phyloP scores from a whole-genome alignment of 1,284 basidiomycete species.

The Microbotryomycetes sp. region DNA sequence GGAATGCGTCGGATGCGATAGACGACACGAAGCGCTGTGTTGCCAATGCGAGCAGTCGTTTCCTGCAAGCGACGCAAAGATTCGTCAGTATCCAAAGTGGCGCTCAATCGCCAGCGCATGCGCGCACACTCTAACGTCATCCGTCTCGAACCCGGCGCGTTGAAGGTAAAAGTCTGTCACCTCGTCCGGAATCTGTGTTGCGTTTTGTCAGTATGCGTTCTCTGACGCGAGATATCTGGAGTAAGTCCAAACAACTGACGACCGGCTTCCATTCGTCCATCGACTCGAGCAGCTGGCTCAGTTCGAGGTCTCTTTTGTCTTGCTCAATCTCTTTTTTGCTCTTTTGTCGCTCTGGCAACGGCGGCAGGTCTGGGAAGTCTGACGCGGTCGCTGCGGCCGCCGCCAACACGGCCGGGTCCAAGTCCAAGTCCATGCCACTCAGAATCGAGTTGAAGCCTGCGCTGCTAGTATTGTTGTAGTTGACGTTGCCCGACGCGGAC shows the following conservation, averaged over 20 bases:
- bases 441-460: neutral
- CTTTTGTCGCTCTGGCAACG: conserved; percentile 8
- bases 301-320: conserved; percentile 56
- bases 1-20: conserved; percentile 93
- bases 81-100: neutral
- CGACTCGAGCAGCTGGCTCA: conserved; percentile 92
- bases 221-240: neutral
- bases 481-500: neutral
- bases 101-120: neutral
- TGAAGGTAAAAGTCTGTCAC: conserved; percentile 98
- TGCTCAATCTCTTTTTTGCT: conserved; percentile 57
- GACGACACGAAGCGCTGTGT: conserved; percentile 98
- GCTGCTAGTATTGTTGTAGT: neutral
- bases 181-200: conserved; percentile 82
- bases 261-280: conserved; percentile 94
- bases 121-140: conserved; percentile 79
- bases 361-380: neutral
- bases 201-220: too few relatives aligned
- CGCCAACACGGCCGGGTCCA: neutral
- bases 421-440: neutral
- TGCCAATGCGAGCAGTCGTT: conserved; percentile 77
- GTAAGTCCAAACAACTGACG: conserved; percentile 47
- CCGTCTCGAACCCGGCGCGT: conserved; percentile 89
- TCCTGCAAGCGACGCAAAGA: conserved; percentile 8
- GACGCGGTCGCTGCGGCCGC: neutral